phyloP scores from a whole-genome alignment of 768 basidiomycete species.

The Lactifluus hygrophoroides region DNA sequence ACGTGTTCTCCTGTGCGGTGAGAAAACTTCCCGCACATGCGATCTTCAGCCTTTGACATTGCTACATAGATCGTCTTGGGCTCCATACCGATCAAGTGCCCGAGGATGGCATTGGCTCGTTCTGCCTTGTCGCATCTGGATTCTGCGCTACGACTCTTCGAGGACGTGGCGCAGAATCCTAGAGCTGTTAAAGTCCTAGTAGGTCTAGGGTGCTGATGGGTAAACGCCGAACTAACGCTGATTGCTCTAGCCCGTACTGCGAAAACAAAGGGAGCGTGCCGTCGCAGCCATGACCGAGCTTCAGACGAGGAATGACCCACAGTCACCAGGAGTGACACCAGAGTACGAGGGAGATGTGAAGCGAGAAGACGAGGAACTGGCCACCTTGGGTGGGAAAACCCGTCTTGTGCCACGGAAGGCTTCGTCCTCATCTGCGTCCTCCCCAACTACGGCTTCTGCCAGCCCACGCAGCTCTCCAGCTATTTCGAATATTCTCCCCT shows the following conservation, averaged over 20 bases:
- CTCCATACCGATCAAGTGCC: conserved; percentile 53
- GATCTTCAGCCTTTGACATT: not conserved
- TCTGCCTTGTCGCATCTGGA: conserved; percentile 65
- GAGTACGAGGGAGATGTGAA: conserved; percentile 33
- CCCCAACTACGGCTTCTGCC: conserved; percentile 24
- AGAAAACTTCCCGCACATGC: conserved; percentile 20
- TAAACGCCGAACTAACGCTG: not conserved
- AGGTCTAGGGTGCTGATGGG: conserved; percentile 21
- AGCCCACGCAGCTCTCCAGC: conserved; percentile 27
- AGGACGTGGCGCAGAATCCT: conserved; percentile 42
- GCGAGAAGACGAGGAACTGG: conserved; percentile 52
- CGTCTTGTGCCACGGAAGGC: conserved; percentile 48
- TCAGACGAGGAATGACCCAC: conserved; percentile 27
- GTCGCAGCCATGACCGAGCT: conserved; percentile 28
- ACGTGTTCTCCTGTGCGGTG: conserved; percentile 66
- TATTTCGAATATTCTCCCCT: conserved; percentile 14
- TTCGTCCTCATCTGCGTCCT: conserved; percentile 32
- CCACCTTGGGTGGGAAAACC: conserved; percentile 54
- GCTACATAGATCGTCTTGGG: conserved; percentile 53
- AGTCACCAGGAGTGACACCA: conserved; percentile 24
- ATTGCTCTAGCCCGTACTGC: conserved; percentile 45
- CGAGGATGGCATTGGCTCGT: conserved; percentile 53
- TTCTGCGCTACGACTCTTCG: conserved; percentile 49
- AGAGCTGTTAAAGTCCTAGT: conserved; percentile 55
- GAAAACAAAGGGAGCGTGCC: conserved; percentile 47